Percentiles rank a stretch among this genome's conserved stretches.
phyloP scores from a whole-genome alignment of 2,329 filamentous ascomycete species.

The Fusarium nanum region DNA sequence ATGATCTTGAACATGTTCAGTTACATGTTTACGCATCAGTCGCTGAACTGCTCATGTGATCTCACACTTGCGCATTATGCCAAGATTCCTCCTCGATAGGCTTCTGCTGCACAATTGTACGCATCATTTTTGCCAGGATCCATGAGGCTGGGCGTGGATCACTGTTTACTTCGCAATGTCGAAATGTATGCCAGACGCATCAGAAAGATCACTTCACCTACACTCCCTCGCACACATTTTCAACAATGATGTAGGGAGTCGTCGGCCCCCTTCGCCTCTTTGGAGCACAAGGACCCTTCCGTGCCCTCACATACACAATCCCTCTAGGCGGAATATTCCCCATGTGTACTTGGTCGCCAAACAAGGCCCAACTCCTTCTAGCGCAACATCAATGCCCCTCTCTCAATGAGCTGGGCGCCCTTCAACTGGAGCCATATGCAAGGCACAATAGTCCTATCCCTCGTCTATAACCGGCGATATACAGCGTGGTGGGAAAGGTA shows the following conservation, averaged over 20 bases:
- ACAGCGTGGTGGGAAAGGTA: constrained; percentile 50
- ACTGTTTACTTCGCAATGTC: constrained; percentile 69
- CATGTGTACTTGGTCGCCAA: constrained; percentile 33
- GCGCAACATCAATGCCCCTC: constrained; percentile 42
- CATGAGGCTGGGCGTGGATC: constrained; percentile 69
- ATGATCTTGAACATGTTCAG: constrained; percentile 79
- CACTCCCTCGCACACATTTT: constrained; percentile 59
- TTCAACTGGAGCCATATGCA: constrained; percentile 47
- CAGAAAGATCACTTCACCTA: constrained; percentile 65
- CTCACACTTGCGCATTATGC: constrained; percentile 74
- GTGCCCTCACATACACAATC: constrained; percentile 34
- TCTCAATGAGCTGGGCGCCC: constrained; percentile 43
- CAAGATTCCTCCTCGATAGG: constrained; percentile 64
- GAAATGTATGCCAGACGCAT: constrained; percentile 66
- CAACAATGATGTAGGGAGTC: constrained; percentile 74
- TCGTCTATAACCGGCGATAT: too few species aligned
- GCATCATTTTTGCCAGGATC: constrained; percentile 65
- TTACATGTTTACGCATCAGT: constrained; percentile 71
- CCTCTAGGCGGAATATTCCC: constrained; percentile 37
- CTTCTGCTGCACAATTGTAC: constrained; percentile 65
- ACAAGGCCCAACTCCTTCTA: constrained; percentile 35
- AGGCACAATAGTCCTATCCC: constrained; percentile 34
- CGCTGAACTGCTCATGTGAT: constrained; percentile 68
- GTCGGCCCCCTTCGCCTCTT: constrained; percentile 76
- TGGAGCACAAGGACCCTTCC: constrained; percentile 34